Conservation (phyloP, 352 stramenopile genomes). For the Globisporangium spiculum region DNA sequence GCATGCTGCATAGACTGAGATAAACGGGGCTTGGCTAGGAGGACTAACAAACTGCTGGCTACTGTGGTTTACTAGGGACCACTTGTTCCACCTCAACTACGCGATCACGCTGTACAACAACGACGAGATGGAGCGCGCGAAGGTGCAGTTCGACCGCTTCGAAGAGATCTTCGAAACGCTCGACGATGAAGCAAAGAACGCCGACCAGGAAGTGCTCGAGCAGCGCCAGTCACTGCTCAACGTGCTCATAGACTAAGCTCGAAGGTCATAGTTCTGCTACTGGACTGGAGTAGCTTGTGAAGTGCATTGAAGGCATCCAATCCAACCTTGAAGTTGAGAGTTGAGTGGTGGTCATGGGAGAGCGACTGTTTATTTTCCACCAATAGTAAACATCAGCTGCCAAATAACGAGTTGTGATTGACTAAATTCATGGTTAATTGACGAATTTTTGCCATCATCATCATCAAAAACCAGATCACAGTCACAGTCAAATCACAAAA, state of each 20-base stretch:
- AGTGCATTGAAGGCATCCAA: too few species aligned
- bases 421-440: not conserved
- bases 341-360: not conserved
- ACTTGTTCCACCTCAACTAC: constrained; percentile 89
- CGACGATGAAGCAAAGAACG: constrained; percentile 63
- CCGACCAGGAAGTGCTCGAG: constrained; percentile 67
- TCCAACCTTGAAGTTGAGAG: not conserved
- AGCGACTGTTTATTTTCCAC: not conserved
- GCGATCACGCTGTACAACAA: constrained; percentile 89
- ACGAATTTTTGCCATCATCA: not conserved
- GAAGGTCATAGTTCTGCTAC: too few species aligned
- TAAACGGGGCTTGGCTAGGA: not conserved
- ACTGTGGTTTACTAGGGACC: constrained; percentile 43
- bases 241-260: constrained; percentile 49
- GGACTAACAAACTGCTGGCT: not conserved
- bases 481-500: not conserved
- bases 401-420: not conserved
- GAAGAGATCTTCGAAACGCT: constrained; percentile 76
- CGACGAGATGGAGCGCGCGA: constrained; percentile 84
- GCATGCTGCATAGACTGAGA: not conserved
- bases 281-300: too few species aligned
- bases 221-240: constrained; percentile 71
- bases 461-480: not conserved
- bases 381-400: not conserved
- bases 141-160: constrained; percentile 82